Base-by-base conservation (phyloP, 345 rosid genomes). In the Bruguiera sexangula region DNA sequence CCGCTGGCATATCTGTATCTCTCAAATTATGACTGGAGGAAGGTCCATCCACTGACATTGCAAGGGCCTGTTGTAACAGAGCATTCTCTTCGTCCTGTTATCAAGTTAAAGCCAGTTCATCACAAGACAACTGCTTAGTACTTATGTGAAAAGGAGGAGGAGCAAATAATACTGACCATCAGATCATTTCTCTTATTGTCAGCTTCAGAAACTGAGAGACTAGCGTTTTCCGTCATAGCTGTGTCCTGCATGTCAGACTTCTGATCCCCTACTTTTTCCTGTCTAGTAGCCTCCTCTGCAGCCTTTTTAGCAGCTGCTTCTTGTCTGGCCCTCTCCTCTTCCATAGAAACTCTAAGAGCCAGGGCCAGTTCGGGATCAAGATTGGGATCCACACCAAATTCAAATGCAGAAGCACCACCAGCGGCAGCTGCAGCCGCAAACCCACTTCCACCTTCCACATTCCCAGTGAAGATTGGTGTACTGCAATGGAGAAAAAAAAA, bases 291-390 rank as follows among this genome's bases (percentile, higher is more conserved):
- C 48, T 84, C 93, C 65, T 85, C 93, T 5, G 88, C 86, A 53
- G 90, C 93, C 77, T 74, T 84, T 65, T 88, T 88, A 36, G 92
- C 89, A 20, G 90, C 89, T 60, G 89, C 93, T 82, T 88, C 90
- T 75, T 88, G 90, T 69, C 90, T 82, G 62, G 91, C 89, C 66
- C 89, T 85, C 85, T 86, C 91, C 81, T 85, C 94, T 78, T 88
- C 91, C 91, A 86, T 82, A 37, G 94, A 88, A 78, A 88, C 91
- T 78, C 89, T 81, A 73, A 88, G 89, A 58, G 90, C 90, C 76
- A 88, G 93, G 37, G 90, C 93, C 67, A 88, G 67, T 65, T 86
- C 89, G 69, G 88, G 93, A 82, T 88, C 93, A 30, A 86, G 75
- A 75, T 86, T 86, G 76, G 93, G 93, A 76, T 88, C 90, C 73